Evolutionary conservation across 371 early-diverging fungal genomes (phyloP).

Genomic region (Mortierella sp.): DNA sequence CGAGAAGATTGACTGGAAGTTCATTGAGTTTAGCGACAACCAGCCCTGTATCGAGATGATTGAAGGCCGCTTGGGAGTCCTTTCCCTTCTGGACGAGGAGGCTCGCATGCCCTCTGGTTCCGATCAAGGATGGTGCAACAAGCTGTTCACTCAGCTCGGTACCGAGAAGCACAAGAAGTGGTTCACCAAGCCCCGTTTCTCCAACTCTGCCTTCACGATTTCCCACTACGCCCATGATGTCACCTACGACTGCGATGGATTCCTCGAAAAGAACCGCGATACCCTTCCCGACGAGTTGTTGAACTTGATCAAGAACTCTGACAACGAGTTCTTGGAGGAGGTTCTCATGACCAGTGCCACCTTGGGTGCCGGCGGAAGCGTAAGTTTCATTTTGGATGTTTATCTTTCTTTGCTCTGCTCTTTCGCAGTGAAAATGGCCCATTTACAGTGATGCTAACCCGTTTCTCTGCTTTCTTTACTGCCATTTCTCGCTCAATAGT

Average conservation of each 20-base stretch:
- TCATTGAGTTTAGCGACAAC: slow-evolving; percentile 98
- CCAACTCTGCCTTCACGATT: slow-evolving; percentile 84
- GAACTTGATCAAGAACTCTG: slow-evolving; percentile 74
- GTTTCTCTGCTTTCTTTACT: not conserved
- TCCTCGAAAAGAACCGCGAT: slow-evolving; percentile 99
- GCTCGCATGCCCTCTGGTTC: slow-evolving; percentile 91
- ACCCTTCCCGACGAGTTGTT: slow-evolving; percentile 95
- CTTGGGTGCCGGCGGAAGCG: slow-evolving; percentile 44
- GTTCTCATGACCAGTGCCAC: slow-evolving; percentile 72
- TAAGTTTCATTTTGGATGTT: slow-evolving; percentile 14
- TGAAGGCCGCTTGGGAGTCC: slow-evolving; percentile 96
- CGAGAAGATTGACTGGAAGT: slow-evolving; percentile 93
- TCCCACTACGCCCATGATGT: slow-evolving; percentile 95
- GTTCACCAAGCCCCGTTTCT: slow-evolving; percentile 94
- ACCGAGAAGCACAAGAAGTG: slow-evolving; percentile 78
- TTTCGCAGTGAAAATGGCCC: no score
- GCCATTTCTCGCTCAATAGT: slow-evolving; percentile 1
- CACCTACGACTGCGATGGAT: slow-evolving; percentile 92
- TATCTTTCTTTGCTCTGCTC: no score
- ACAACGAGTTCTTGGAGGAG: slow-evolving; percentile 83
- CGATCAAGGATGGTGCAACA: slow-evolving; percentile 86
- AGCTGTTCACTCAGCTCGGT: slow-evolving; percentile 85
- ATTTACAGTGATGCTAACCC: no score
- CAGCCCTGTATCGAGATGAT: slow-evolving; percentile 99
- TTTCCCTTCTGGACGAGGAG: slow-evolving; percentile 97